Evolutionary conservation across 768 basidiomycete species (phyloP).

Genomic region (Kondoa malvinella): DNA sequence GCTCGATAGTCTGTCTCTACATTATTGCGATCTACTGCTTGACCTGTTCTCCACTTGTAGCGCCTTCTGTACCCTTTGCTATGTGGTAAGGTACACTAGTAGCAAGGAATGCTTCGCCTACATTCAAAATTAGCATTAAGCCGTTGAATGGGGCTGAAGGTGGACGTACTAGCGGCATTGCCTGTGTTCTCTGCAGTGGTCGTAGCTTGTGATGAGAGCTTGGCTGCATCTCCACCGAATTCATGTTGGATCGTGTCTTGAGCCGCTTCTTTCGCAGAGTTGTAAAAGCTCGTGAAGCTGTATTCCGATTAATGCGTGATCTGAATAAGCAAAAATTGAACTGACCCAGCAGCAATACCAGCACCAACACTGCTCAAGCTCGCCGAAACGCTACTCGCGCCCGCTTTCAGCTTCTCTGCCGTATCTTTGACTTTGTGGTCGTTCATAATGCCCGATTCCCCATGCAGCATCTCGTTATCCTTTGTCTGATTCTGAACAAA

Average conservation of each 20-base stretch:
- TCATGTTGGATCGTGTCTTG: neutral
- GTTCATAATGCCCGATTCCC: neutral
- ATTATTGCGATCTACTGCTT: neutral
- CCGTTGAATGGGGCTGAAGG: too few relatives aligned
- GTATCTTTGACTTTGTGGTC: neutral
- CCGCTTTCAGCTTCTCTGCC: neutral
- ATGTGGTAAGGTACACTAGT: neutral
- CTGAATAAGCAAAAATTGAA: neutral
- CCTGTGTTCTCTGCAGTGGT: neutral
- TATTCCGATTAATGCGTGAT: neutral
- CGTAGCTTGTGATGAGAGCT: neutral
- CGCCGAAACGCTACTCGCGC: neutral
- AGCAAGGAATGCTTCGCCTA: neutral
- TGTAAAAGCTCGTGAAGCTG: neutral
- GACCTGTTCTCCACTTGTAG: neutral
- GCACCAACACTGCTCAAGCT: neutral
- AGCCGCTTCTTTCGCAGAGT: neutral
- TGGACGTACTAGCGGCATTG: neutral
- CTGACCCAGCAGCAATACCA: neutral
- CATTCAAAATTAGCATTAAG: neutral
- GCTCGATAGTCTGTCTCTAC: too few relatives aligned
- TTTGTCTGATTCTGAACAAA: neutral
- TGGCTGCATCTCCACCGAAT: neutral
- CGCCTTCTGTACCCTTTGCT: neutral
- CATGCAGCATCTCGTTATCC: neutral